phyloP scores from a whole-genome alignment of 2,329 filamentous ascomycete species.

The Xylaria sp. region DNA sequence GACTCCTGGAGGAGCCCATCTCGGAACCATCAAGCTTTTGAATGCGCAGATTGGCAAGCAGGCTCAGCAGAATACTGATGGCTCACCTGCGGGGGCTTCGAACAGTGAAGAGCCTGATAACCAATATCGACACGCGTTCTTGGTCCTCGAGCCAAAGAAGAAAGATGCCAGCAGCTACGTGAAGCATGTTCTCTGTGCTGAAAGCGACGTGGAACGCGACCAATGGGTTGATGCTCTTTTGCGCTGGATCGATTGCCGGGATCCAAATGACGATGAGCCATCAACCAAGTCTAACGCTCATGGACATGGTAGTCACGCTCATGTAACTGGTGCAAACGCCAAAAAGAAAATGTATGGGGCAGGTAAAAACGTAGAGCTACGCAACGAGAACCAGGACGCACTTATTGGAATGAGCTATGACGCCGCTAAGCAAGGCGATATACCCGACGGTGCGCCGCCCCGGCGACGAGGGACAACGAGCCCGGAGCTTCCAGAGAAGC shows the following conservation, averaged over 20 bases:
- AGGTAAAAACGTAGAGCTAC: conserved; percentile 51
- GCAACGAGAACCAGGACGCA: conserved; percentile 54
- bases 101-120: conserved; percentile 83
- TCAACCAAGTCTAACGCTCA: conserved; percentile 52
- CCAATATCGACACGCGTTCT: conserved; percentile 95
- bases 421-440: conserved; percentile 62
- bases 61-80: conserved; percentile 71
- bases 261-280: conserved; percentile 66
- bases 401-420: conserved; percentile 70
- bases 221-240: conserved; percentile 91
- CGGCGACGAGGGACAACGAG: conserved; percentile 48
- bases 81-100: conserved; percentile 67
- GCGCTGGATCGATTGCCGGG: conserved; percentile 84
- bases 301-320: conserved; percentile 51
- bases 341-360: conserved; percentile 58
- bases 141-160: conserved; percentile 94
- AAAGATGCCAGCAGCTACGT: conserved; percentile 91
- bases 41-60: conserved; percentile 96
- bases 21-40: conserved; percentile 92
- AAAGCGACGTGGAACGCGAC: conserved; percentile 92
- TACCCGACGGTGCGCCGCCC: conserved; percentile 57
- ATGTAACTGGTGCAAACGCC: conserved; percentile 51
- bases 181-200: conserved; percentile 93
- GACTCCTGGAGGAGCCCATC: conserved; percentile 85
- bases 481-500: conserved; percentile 46